Evolutionary conservation across 1,139 yeast species (phyloP).

Genomic region (Saccharomyces hybrid): DNA sequence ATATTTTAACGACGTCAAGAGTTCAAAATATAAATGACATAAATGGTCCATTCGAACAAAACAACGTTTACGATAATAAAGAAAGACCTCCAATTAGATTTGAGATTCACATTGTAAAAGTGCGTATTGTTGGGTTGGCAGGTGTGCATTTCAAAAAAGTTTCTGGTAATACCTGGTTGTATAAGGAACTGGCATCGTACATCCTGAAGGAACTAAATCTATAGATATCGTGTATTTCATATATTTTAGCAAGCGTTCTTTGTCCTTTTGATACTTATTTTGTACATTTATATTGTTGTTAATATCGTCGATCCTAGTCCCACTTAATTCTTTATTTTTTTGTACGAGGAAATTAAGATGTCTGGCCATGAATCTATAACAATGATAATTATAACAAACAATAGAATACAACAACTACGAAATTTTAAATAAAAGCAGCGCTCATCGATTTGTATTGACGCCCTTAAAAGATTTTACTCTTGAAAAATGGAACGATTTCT

Average conservation of each 20-base stretch:
- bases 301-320: background rate
- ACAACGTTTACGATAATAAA: slow-evolving; percentile 20
- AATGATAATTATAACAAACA: background rate
- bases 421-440: background rate
- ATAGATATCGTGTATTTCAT: slow-evolving; percentile 20
- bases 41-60: slow-evolving; percentile 12
- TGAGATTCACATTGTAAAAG: slow-evolving; percentile 88
- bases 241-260: background rate
- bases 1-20: slow-evolving; percentile 28
- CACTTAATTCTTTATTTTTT: background rate
- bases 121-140: slow-evolving; percentile 83
- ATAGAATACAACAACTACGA: background rate
- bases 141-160: slow-evolving; percentile 94
- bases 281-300: background rate
- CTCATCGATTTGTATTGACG: background rate
- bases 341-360: background rate
- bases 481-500: slow-evolving; percentile 68
- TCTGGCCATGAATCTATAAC: background rate
- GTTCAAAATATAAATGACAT: slow-evolving; percentile 27
- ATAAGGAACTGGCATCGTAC: slow-evolving; percentile 82
- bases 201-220: slow-evolving; percentile 71
- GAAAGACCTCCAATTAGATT: slow-evolving; percentile 61
- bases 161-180: slow-evolving; percentile 91
- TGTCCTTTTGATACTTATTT: background rate
- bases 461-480: slow-evolving; percentile 44